phyloP scores from a whole-genome alignment of 148 eudicot species.

The Arctostaphylos glauca region DNA sequence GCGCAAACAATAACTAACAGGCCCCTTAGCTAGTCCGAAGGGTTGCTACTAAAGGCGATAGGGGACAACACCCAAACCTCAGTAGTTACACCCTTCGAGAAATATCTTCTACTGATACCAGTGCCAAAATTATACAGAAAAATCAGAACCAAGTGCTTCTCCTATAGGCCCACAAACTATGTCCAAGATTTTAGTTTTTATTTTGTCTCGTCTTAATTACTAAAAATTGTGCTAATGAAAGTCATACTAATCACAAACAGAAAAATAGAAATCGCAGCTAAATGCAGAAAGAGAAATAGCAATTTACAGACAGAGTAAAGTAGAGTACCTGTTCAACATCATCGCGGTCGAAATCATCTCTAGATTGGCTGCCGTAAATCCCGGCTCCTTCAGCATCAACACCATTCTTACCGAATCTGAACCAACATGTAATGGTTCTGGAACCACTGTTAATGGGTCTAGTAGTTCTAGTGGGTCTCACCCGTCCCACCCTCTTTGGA shows the following conservation, averaged over 20 bases:
- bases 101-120: not conserved
- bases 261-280: not conserved
- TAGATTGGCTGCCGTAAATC: conserved; percentile 80
- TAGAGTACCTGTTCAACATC: conserved; percentile 77
- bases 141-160: not conserved
- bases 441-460: conserved; percentile 35
- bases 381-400: conserved; percentile 92
- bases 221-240: not conserved
- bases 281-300: not conserved
- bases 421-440: conserved; percentile 60
- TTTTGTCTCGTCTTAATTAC: not conserved
- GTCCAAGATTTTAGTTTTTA: not conserved
- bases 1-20: no score
- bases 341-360: conserved; percentile 90
- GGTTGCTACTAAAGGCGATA: no score
- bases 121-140: not conserved
- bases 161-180: not conserved
- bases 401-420: conserved; percentile 76
- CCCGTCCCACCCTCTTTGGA: conserved; percentile 23
- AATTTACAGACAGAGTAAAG: not conserved
- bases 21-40: no score
- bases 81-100: no score
- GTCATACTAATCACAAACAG: no score
- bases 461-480: conserved; percentile 11
- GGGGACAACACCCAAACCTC: no score